Evolutionary conservation across 495 filamentous ascomycete genomes (phyloP).

Genomic region (Massariosphaeria phaeospora): DNA sequence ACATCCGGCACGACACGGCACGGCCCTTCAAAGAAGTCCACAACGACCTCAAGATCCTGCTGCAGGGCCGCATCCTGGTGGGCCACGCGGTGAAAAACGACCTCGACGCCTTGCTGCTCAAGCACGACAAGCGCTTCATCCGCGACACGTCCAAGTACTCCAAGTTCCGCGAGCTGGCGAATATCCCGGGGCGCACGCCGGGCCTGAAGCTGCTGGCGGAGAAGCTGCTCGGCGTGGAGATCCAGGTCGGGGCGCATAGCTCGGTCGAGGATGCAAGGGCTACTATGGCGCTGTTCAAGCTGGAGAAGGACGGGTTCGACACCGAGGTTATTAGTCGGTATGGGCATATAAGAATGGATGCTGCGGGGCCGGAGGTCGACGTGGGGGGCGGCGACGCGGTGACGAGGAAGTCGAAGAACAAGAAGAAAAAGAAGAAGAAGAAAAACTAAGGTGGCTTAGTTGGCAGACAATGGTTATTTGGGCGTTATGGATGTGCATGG

Average conservation of each 20-base stretch:
- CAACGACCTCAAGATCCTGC: conserved; percentile 61
- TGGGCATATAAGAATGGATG: conserved; percentile 39
- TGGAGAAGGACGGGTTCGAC: conserved; percentile 79
- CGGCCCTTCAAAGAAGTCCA: conserved; percentile 67
- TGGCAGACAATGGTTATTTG: too few relatives aligned
- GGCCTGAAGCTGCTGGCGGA: conserved; percentile 67
- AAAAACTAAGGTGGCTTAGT: too few relatives aligned
- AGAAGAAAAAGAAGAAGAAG: conserved; percentile 24
- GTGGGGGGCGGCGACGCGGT: conserved; percentile 33
- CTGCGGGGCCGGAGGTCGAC: conserved; percentile 36
- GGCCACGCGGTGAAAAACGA: conserved; percentile 91
- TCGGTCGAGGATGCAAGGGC: conserved; percentile 86
- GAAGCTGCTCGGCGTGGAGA: conserved; percentile 74
- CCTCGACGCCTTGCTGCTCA: conserved; percentile 65
- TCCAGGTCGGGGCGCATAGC: conserved; percentile 69
- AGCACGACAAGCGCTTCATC: conserved; percentile 69
- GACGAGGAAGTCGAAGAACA: conserved; percentile 31
- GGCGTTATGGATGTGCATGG: too few relatives aligned
- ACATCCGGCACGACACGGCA: conserved; percentile 47
- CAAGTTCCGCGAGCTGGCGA: conserved; percentile 62
- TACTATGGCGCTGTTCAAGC: conserved; percentile 79
- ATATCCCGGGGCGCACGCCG: conserved; percentile 67
- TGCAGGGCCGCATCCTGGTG: conserved; percentile 69
- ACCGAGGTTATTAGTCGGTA: conserved; percentile 57
- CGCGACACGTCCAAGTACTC: conserved; percentile 78